Percentiles rank a stretch among this genome's conserved stretches.
phyloP scores from a whole-genome alignment of 2,329 filamentous ascomycete genomes.

The Venturia nashicola region DNA sequence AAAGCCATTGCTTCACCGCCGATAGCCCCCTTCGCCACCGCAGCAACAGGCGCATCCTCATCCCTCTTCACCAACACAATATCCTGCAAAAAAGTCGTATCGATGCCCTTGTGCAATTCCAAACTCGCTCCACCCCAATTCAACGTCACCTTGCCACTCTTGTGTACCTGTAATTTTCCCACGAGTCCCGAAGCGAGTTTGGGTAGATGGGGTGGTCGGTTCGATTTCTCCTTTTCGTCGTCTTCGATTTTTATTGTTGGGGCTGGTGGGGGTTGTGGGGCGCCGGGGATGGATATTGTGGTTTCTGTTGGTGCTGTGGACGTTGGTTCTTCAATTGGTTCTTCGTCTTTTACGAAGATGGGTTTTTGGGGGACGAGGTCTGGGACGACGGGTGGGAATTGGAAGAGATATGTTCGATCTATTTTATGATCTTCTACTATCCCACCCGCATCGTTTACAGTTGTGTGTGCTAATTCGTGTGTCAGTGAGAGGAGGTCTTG shows the following conservation, averaged over 20 bases:
- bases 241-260: constrained; percentile 21
- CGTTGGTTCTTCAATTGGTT: constrained; percentile 13
- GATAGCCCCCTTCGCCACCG: not conserved
- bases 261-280: not conserved
- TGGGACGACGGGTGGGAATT: constrained; percentile 51
- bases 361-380: constrained; percentile 30
- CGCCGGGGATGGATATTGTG: constrained; percentile 11
- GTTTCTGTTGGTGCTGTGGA: not conserved
- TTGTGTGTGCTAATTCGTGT: constrained; percentile 27
- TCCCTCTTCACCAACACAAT: constrained; percentile 32
- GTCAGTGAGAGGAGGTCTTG: constrained; percentile 33
- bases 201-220: constrained; percentile 19
- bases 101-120: constrained; percentile 43
- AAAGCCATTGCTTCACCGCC: constrained; percentile 39
- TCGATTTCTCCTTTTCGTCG: constrained; percentile 11
- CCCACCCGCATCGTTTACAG: constrained; percentile 14
- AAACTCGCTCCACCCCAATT: constrained; percentile 51
- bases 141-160: constrained; percentile 48
- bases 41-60: constrained; percentile 15
- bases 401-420: constrained; percentile 49
- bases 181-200: constrained; percentile 39
- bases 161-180: constrained; percentile 49
- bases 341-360: constrained; percentile 20
- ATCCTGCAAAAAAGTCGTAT: constrained; percentile 48
- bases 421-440: constrained; percentile 28